phyloP scores from a whole-genome alignment of 169 alveolate species.

The Babesia caballi region DNA sequence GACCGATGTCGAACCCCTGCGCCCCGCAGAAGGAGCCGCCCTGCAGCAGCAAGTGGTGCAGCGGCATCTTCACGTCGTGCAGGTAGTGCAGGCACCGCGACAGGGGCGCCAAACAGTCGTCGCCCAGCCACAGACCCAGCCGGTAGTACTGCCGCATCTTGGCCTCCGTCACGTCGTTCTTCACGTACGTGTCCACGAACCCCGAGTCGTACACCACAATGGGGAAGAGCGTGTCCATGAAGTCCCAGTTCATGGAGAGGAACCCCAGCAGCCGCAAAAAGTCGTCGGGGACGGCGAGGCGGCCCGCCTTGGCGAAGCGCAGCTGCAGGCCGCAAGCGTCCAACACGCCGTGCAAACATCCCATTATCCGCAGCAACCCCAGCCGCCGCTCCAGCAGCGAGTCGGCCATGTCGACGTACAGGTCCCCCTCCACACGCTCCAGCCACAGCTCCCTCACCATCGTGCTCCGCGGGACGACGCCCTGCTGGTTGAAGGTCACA shows the following conservation, averaged over 20 bases:
- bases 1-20: not conserved
- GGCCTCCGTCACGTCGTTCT: slow-evolving; percentile 21
- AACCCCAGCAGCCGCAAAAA: not conserved
- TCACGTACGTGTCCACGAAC: slow-evolving; percentile 14
- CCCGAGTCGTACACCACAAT: slow-evolving; percentile 31
- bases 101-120: slow-evolving; percentile 14
- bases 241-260: slow-evolving; percentile 38
- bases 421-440: not conserved
- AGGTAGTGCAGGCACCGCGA: slow-evolving; percentile 19
- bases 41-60: not conserved
- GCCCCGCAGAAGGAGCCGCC: not conserved
- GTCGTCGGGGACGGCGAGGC: not conserved
- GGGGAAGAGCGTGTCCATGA: slow-evolving; percentile 38
- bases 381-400: slow-evolving; percentile 22
- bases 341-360: slow-evolving; percentile 12
- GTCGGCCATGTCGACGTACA: slow-evolving; percentile 9
- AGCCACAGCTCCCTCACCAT: slow-evolving; percentile 30
- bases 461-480: slow-evolving; percentile 20
- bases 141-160: slow-evolving; percentile 20
- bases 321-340: not conserved
- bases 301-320: not conserved
- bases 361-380: slow-evolving; percentile 34
- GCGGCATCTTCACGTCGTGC: slow-evolving; percentile 13
- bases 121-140: slow-evolving; percentile 42
- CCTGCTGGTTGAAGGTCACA: not conserved